These are phyloP conservation scores for Nakazawaea ishiwadae DNA, from an alignment of 805 yeast species.

Conservation along the genomic window DNA sequence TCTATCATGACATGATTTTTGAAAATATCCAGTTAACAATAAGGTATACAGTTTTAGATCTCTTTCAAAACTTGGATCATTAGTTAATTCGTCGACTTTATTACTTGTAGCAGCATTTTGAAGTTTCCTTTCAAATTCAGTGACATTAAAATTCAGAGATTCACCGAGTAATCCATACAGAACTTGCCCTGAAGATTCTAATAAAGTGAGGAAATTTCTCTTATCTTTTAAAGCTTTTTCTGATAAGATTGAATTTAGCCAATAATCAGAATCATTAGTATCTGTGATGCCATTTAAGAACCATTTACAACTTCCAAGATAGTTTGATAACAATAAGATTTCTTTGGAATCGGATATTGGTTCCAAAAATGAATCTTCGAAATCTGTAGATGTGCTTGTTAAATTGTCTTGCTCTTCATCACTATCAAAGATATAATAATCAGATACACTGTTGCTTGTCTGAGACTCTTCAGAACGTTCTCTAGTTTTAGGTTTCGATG, in stretches of 20 bases:
- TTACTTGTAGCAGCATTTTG: neutral
- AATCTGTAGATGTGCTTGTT: neutral
- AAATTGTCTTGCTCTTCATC: slow-evolving; percentile 9
- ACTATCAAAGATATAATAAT: slow-evolving; percentile 8
- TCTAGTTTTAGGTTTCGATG: neutral
- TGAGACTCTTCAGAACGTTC: neutral
- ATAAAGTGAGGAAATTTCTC: neutral
- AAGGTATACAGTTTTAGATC: neutral
- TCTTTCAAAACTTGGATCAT: neutral
- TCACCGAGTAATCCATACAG: neutral
- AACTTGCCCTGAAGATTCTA: neutral
- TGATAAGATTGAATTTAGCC: slow-evolving; percentile 2
- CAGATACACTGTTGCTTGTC: neutral
- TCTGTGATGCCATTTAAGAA: slow-evolving; percentile 12
- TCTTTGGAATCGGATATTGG: slow-evolving; percentile 4
- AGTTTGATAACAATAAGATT: neutral
- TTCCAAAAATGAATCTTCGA: neutral
- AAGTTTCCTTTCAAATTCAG: neutral
- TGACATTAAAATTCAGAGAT: neutral
- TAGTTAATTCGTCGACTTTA: neutral
- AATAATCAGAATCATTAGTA: slow-evolving; percentile 5
- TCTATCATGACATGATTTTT: neutral
- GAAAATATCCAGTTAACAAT: neutral
- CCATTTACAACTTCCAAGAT: slow-evolving; percentile 10
- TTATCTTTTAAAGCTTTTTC: neutral